phyloP scores from a whole-genome alignment of 139 green algal species.

The Trebouxia sp. region DNA sequence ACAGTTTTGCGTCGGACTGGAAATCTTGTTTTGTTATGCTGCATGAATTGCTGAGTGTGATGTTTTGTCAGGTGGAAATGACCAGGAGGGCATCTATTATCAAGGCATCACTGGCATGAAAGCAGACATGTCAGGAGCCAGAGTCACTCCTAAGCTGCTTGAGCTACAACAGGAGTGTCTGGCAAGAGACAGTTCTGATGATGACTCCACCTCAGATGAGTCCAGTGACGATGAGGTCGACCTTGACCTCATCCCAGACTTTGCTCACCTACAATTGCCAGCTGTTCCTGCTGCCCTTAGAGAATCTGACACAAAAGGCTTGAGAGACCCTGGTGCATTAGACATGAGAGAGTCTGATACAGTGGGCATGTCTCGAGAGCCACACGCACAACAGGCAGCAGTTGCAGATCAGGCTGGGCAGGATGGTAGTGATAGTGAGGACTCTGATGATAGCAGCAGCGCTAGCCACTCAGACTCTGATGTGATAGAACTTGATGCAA shows the following conservation, averaged over 20 bases:
- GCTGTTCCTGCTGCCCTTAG: background rate
- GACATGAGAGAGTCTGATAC: no score
- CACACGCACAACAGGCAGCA: background rate
- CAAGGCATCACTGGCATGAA: constrained; percentile 75
- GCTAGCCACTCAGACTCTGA: constrained; percentile 36
- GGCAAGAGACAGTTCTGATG: background rate
- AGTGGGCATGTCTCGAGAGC: background rate
- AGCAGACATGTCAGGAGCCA: constrained; percentile 77
- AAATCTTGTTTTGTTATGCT: no score
- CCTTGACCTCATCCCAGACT: background rate
- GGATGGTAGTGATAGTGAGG: background rate
- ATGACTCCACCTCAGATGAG: background rate
- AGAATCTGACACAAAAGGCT: background rate
- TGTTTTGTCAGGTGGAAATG: constrained; percentile 30
- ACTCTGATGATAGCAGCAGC: background rate
- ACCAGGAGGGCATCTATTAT: constrained; percentile 94
- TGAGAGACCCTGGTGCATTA: no score
- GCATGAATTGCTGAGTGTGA: no score
- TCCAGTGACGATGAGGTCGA: background rate
- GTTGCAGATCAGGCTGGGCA: background rate
- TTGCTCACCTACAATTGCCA: background rate
- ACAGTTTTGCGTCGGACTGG: no score
- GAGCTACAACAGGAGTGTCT: constrained; percentile 25
- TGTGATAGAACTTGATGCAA: background rate
- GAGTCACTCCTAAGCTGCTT: constrained; percentile 16